These are phyloP conservation scores for Notholithocarpus densiflorus DNA, from an alignment of 306 rosid genomes.

Conservation along the genomic window DNA sequence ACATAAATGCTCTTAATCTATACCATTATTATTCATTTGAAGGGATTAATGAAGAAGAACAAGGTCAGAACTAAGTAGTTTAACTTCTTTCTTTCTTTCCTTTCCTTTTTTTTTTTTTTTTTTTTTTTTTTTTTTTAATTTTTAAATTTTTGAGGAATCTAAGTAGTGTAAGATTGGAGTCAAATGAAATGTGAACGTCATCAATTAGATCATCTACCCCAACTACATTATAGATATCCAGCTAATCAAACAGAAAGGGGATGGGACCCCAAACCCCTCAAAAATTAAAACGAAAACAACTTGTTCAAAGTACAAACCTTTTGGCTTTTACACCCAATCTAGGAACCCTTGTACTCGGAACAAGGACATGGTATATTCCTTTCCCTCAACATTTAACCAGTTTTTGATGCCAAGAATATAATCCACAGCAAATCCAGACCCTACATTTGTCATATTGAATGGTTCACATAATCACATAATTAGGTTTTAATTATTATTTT, in stretches of 20 bases:
- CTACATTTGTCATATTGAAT: background rate
- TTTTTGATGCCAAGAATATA: background rate
- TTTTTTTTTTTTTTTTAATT: too few relatives aligned
- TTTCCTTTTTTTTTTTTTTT: fast-evolving
- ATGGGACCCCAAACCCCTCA: background rate
- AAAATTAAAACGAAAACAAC: background rate
- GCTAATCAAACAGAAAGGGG: background rate
- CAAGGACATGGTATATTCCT: background rate
- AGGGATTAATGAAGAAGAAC: too few relatives aligned
- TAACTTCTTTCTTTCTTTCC: too few relatives aligned
- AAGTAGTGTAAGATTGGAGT: too few relatives aligned
- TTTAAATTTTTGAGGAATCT: too few relatives aligned
- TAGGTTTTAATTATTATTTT: background rate
- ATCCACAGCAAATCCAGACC: background rate
- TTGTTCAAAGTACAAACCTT: background rate
- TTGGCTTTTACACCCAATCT: background rate
- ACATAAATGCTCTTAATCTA: too few relatives aligned
- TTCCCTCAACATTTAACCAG: background rate
- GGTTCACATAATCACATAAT: background rate
- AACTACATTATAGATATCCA: background rate
- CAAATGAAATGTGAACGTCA: background rate
- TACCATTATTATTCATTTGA: too few relatives aligned
- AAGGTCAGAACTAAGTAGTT: too few relatives aligned
- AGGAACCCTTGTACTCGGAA: background rate
- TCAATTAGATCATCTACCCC: background rate